Percentiles rank a stretch among this genome's conserved stretches.
Evolutionary conservation across 2,329 filamentous ascomycete species (phyloP).

Genomic region (Penicillium psychrosexuale): DNA sequence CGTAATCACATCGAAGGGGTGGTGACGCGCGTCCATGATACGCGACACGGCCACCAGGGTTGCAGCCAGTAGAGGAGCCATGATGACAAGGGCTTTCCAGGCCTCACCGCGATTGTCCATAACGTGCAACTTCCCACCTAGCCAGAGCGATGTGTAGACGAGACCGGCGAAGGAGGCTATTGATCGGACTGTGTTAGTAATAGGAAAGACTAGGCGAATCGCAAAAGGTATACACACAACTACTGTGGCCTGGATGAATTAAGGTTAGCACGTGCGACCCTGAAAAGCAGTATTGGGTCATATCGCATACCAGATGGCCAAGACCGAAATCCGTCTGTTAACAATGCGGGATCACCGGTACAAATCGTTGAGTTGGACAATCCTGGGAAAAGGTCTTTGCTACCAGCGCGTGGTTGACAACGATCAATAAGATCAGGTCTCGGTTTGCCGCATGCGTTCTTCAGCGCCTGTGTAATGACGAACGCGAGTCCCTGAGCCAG

Average conservation of each 20-base stretch:
- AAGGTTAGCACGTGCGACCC: slow-evolving; percentile 5
- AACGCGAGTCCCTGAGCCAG: slow-evolving; percentile 55
- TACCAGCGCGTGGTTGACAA: slow-evolving; percentile 44
- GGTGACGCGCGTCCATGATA: slow-evolving; percentile 61
- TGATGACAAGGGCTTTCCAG: slow-evolving; percentile 56
- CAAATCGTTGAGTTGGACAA: slow-evolving; percentile 52
- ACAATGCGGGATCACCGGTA: slow-evolving; percentile 48
- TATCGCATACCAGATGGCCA: slow-evolving; percentile 51
- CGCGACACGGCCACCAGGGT: slow-evolving; percentile 55
- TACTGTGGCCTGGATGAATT: slow-evolving; percentile 44
- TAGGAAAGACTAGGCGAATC: not conserved
- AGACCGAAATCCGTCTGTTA: slow-evolving; percentile 59
- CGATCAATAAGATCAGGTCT: slow-evolving; percentile 58
- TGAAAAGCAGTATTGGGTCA: not conserved
- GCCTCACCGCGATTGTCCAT: slow-evolving; percentile 60
- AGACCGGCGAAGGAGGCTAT: slow-evolving; percentile 57
- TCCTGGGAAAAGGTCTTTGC: slow-evolving; percentile 37
- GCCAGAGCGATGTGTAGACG: slow-evolving; percentile 59
- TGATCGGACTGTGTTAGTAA: slow-evolving; percentile 17
- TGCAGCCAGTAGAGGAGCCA: slow-evolving; percentile 54
- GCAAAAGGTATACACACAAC: slow-evolving; percentile 40
- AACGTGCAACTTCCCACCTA: slow-evolving; percentile 58
- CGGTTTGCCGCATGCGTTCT: slow-evolving; percentile 59
- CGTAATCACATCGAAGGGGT: slow-evolving; percentile 59
- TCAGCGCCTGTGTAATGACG: slow-evolving; percentile 56